These are phyloP conservation scores for Candida schatavii DNA, from an alignment of 805 yeast species.

Conservation along the genomic window DNA sequence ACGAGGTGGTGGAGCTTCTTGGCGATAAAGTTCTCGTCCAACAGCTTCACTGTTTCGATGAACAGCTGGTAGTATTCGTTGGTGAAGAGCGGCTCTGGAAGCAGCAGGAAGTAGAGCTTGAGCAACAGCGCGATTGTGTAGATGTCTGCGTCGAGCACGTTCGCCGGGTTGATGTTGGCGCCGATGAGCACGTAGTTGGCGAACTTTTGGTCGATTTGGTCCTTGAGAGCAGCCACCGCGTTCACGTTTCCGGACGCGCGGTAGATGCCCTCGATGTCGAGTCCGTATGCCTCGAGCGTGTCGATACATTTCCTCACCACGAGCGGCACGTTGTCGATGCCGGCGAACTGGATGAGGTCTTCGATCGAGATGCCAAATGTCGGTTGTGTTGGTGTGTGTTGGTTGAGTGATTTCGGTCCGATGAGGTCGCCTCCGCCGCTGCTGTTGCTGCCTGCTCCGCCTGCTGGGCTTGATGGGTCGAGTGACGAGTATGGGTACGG, in stretches of 20 bases:
- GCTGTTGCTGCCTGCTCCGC: no score
- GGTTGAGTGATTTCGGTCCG: conserved; percentile 28
- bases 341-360: conserved; percentile 68
- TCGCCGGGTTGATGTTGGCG: conserved; percentile 36
- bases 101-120: conserved; percentile 75
- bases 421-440: conserved; percentile 30
- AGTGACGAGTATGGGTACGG: conserved; percentile 19
- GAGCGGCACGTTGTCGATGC: conserved; percentile 86
- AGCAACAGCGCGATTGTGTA: conserved; percentile 84
- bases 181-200: conserved; percentile 50
- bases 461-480: conserved; percentile 36
- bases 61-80: conserved; percentile 58
- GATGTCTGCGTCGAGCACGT: conserved; percentile 73
- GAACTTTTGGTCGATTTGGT: conserved; percentile 73
- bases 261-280: conserved; percentile 85
- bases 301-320: conserved; percentile 86
- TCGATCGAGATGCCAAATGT: conserved; percentile 88
- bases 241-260: conserved; percentile 77
- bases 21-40: conserved; percentile 45
- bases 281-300: conserved; percentile 80
- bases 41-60: conserved; percentile 60
- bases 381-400: conserved; percentile 23
- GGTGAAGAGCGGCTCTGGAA: conserved; percentile 87
- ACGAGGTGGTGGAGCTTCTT: conserved; percentile 85
- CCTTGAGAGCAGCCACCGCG: conserved; percentile 70